Conservation (phyloP, 768 basidiomycete genomes). For the Boletellus emodensis region DNA sequence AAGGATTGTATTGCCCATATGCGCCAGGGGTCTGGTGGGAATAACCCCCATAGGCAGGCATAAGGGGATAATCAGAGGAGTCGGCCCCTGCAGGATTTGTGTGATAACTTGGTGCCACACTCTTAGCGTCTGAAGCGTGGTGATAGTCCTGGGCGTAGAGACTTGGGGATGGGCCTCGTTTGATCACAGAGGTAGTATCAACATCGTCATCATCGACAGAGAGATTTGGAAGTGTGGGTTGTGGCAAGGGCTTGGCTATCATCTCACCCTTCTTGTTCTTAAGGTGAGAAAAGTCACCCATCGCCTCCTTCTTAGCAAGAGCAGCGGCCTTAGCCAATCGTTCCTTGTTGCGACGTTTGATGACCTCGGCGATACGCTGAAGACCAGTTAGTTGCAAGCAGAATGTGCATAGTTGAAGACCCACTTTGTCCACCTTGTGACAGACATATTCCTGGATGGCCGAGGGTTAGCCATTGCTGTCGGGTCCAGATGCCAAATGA, state of each 20-base stretch:
- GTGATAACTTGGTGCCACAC: slow-evolving; percentile 33
- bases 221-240: slow-evolving; percentile 92
- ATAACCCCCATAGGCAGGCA: slow-evolving; percentile 72
- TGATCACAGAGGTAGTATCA: slow-evolving; percentile 52
- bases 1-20: slow-evolving; percentile 56
- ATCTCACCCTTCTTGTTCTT: slow-evolving; percentile 91
- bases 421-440: slow-evolving; percentile 96
- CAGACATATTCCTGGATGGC: slow-evolving; percentile 84
- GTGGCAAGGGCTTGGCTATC: slow-evolving; percentile 75
- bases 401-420: slow-evolving; percentile 3
- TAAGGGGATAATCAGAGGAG: slow-evolving; percentile 55
- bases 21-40: slow-evolving; percentile 50
- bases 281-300: slow-evolving; percentile 85
- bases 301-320: slow-evolving; percentile 86
- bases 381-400: slow-evolving; percentile 13
- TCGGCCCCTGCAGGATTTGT: slow-evolving; percentile 40
- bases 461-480: not conserved
- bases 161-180: slow-evolving; percentile 54
- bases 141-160: slow-evolving; percentile 54
- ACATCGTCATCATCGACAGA: slow-evolving; percentile 71
- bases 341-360: slow-evolving; percentile 87
- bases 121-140: slow-evolving; percentile 49
- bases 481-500: not conserved
- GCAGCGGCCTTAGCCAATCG: slow-evolving; percentile 77
- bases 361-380: slow-evolving; percentile 88